Conservation (phyloP, 164 flowering plant species). For the Annona cherimola region DNA sequence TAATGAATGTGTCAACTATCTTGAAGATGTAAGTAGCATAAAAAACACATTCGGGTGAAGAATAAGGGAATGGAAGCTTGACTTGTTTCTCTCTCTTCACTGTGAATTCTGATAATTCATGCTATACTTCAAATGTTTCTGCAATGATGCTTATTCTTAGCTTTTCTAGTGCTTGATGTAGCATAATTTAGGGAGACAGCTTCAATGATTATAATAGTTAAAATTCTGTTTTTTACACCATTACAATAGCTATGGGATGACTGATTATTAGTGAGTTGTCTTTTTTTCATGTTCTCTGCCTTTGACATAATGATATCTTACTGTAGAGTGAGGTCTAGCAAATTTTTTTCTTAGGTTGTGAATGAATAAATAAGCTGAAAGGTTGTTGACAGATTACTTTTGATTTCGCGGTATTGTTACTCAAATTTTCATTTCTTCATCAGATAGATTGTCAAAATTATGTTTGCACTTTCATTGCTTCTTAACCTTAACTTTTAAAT, state of each 20-base stretch:
- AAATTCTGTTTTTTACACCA: not conserved
- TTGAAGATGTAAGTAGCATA: slow-evolving; percentile 74
- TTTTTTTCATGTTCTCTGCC: not conserved
- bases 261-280: not conserved
- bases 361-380: too few relatives aligned
- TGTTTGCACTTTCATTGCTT: not conserved
- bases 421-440: not conserved
- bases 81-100: not conserved
- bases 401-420: not conserved
- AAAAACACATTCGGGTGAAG: not conserved
- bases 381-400: not conserved
- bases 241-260: not conserved
- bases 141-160: not conserved
- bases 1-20: slow-evolving; percentile 72
- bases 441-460: not conserved
- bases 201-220: too few relatives aligned
- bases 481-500: not conserved
- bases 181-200: not conserved
- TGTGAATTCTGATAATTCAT: not conserved
- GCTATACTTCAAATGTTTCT: not conserved
- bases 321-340: not conserved
- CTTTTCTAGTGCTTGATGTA: not conserved
- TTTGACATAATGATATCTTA: not conserved
- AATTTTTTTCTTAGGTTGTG: not conserved
- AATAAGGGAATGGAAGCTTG: too few relatives aligned